phyloP scores from a whole-genome alignment of 768 basidiomycete genomes.

The Austroboletus festivus region DNA sequence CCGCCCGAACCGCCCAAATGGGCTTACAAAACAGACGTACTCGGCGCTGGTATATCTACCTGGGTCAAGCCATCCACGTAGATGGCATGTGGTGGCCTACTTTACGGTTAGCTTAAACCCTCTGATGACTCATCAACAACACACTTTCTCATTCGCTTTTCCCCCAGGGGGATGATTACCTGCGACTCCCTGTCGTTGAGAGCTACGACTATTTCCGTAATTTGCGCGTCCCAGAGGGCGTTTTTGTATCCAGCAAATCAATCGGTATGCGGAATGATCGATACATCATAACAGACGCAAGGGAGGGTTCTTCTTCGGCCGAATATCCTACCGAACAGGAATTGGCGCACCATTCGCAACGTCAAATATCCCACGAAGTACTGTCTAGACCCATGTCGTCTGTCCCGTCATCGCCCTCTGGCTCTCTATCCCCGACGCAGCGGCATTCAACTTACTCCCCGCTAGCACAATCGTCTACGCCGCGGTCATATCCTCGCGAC shows the following conservation, averaged over 20 bases:
- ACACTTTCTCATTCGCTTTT: constrained; percentile 5
- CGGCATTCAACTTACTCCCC: constrained; percentile 8
- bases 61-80: constrained; percentile 53
- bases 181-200: constrained; percentile 67
- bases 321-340: constrained; percentile 9
- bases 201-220: constrained; percentile 70
- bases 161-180: constrained; percentile 64
- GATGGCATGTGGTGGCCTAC: constrained; percentile 86
- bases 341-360: constrained; percentile 9
- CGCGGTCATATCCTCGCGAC: constrained; percentile 5
- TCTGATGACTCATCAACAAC: background rate
- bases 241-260: constrained; percentile 72
- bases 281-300: constrained; percentile 15
- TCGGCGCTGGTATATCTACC: constrained; percentile 71
- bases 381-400: constrained; percentile 12
- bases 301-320: constrained; percentile 11
- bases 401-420: constrained; percentile 14
- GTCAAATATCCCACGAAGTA: constrained; percentile 11
- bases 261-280: constrained; percentile 31
- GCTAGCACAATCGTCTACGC: constrained; percentile 1
- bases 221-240: constrained; percentile 63
- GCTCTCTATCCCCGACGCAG: constrained; percentile 10
- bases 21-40: constrained; percentile 85
- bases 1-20: constrained; percentile 72
- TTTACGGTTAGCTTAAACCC: constrained; percentile 53